phyloP scores from a whole-genome alignment of 495 filamentous ascomycete species.

The Physcia stellaris region DNA sequence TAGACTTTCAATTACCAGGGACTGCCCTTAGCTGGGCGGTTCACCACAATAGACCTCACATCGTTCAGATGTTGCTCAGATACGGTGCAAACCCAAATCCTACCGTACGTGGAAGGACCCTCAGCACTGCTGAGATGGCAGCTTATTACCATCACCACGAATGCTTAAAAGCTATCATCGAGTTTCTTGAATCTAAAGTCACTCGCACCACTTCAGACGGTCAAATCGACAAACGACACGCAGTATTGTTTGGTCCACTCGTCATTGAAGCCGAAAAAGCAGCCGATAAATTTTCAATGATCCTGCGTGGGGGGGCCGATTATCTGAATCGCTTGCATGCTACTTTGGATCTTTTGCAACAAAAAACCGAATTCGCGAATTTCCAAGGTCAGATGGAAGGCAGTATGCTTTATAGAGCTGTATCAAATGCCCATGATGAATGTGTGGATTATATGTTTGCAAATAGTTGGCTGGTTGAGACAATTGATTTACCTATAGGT shows the following conservation, averaged over 20 bases:
- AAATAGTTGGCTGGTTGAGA: constrained; percentile 5
- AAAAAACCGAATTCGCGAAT: constrained; percentile 1
- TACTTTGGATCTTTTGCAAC: constrained; percentile 6
- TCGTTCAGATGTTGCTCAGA: constrained; percentile 21
- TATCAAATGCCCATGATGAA: constrained; percentile 7
- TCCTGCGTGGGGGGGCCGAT: constrained; percentile 4
- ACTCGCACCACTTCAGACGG: constrained; percentile 1
- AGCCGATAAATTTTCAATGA: constrained; percentile 12
- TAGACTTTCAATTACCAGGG: constrained; percentile 6
- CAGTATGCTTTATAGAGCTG: constrained; percentile 6
- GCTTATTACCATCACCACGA: constrained; percentile 9
- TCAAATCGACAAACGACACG: background rate
- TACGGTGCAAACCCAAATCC: constrained; percentile 28
- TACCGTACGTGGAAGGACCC: background rate
- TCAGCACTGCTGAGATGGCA: constrained; percentile 1
- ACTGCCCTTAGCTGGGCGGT: constrained; percentile 20
- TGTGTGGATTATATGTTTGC: constrained; percentile 10
- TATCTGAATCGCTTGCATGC: constrained; percentile 1
- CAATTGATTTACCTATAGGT: constrained; percentile 4
- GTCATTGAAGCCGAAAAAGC: background rate
- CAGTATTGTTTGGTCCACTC: constrained; percentile 4
- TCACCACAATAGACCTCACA: constrained; percentile 19
- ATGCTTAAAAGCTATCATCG: constrained; percentile 9
- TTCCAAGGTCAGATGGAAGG: constrained; percentile 1
- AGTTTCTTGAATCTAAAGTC: constrained; percentile 1